phyloP scores from a whole-genome alignment of 139 green algal genomes.

The Chara braunii region DNA sequence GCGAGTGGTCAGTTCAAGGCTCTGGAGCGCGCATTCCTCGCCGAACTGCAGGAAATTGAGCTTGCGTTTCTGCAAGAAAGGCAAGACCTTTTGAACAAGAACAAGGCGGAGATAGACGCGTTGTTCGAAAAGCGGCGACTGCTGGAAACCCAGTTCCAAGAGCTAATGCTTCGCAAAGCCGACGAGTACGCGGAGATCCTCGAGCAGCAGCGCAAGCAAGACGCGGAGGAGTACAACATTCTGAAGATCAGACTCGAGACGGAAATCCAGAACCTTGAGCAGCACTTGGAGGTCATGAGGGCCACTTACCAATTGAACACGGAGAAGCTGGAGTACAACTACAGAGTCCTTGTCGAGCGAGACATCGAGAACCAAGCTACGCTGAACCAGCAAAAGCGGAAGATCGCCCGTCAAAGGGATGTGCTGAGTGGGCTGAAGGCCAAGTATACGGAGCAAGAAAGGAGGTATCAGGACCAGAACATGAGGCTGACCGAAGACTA shows the following conservation, averaged over 20 bases:
- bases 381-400: constrained; percentile 76
- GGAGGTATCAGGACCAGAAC: constrained; percentile 58
- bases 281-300: constrained; percentile 72
- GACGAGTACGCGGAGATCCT: constrained; percentile 41
- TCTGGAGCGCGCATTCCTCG: constrained; percentile 59
- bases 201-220: constrained; percentile 48
- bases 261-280: constrained; percentile 73
- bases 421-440: constrained; percentile 60
- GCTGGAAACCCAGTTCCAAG: constrained; percentile 51
- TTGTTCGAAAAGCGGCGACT: constrained; percentile 52
- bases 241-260: constrained; percentile 75
- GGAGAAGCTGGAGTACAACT: constrained; percentile 90
- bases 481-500: constrained; percentile 73
- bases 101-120: constrained; percentile 54
- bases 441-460: constrained; percentile 49
- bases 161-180: constrained; percentile 29
- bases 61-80: neutral
- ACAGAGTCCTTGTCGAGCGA: constrained; percentile 65
- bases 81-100: constrained; percentile 23
- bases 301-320: constrained; percentile 66
- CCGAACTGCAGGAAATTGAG: constrained; percentile 42
- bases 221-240: constrained; percentile 74
- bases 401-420: constrained; percentile 66
- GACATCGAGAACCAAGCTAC: constrained; percentile 51
- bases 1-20: constrained; percentile 49